Conservation (phyloP, 345 rosid genomes). For the Ceriops zippeliana region DNA sequence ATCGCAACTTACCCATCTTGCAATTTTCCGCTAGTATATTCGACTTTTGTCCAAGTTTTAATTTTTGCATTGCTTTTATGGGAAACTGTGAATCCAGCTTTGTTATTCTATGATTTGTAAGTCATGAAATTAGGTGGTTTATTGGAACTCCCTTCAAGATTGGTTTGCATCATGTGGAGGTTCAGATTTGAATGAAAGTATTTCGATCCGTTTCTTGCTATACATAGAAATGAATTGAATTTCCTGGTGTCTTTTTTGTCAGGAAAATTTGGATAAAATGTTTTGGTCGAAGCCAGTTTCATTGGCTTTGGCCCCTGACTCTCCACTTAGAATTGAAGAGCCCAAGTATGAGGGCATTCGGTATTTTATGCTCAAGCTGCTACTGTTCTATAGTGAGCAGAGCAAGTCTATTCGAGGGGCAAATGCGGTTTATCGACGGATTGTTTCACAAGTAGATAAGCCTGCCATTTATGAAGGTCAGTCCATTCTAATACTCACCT, state of each 20-base stretch:
- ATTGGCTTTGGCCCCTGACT: constrained; percentile 65
- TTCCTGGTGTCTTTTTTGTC: constrained; percentile 6
- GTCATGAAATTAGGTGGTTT: background rate
- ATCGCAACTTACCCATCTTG: background rate
- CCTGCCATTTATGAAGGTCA: constrained; percentile 81
- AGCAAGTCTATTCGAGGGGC: constrained; percentile 87
- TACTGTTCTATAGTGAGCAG: constrained; percentile 85
- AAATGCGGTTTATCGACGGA: constrained; percentile 61
- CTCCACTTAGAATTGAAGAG: constrained; percentile 70
- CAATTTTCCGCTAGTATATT: background rate
- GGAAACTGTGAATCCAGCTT: background rate
- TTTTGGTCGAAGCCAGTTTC: constrained; percentile 86
- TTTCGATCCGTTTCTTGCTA: background rate
- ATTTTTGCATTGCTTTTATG: background rate
- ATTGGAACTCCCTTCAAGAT: background rate
- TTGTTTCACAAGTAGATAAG: constrained; percentile 65
- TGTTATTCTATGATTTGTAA: background rate
- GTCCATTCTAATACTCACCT: constrained; percentile 3
- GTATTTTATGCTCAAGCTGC: constrained; percentile 50
- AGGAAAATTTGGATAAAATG: constrained; percentile 75
- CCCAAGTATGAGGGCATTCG: constrained; percentile 65
- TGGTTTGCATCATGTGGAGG: too few species aligned
- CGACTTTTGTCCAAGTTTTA: background rate
- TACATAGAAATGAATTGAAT: background rate
- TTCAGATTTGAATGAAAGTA: too few species aligned